Evolutionary conservation across 208 protist genomes (phyloP).

Genomic region (Lotmaria passim): DNA sequence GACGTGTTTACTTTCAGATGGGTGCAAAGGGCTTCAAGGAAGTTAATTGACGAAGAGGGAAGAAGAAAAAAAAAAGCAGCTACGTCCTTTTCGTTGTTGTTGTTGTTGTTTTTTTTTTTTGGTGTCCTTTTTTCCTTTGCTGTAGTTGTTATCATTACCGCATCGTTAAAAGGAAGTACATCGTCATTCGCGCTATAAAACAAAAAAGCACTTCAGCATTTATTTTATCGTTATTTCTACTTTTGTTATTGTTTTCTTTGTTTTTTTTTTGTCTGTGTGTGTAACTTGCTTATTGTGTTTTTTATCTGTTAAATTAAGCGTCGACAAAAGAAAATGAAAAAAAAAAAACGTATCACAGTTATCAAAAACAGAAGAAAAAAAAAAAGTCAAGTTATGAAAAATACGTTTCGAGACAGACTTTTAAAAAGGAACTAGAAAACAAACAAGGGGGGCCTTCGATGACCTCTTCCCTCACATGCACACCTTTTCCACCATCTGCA

Average conservation of each 20-base stretch:
- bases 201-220: too few relatives aligned
- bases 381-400: too few relatives aligned
- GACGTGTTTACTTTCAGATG: too few relatives aligned
- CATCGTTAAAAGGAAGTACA: background rate
- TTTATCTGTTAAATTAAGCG: background rate
- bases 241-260: too few relatives aligned
- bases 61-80: constrained; percentile 7
- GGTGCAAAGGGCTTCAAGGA: too few relatives aligned
- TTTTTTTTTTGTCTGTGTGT: too few relatives aligned
- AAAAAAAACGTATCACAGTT: constrained; percentile 1
- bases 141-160: background rate
- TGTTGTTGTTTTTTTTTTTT: background rate
- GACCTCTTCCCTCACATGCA: constrained; percentile 16
- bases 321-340: background rate
- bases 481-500: constrained; percentile 78
- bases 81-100: background rate
- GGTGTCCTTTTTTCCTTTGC: background rate
- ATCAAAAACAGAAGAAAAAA: background rate
- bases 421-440: background rate
- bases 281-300: background rate
- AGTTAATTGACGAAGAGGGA: background rate
- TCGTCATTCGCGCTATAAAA: too few relatives aligned
- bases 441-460: background rate
- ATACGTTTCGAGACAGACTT: too few relatives aligned
- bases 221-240: too few relatives aligned